Evolutionary conservation across 371 early-diverging fungal genomes (phyloP), one percentile per base, ranked within the genome.

Genomic region (Mortierella sp.): DNA sequence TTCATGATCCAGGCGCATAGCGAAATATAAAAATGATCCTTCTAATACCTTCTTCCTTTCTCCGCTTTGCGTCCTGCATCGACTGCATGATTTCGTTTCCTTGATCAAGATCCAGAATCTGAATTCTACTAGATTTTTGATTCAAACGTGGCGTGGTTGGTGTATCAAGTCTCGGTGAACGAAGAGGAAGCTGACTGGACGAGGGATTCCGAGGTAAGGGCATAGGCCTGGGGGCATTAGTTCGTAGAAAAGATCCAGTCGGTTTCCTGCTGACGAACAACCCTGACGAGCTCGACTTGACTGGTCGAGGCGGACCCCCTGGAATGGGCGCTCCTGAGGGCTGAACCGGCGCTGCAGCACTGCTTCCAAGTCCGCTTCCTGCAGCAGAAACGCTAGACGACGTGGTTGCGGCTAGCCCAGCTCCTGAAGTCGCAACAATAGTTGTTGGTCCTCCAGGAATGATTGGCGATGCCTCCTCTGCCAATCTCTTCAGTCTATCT

Each of bases 31-130:
- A 48, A 48, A 26, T 5, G 48, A 2, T 53, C 14, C 26, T 31
- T 28, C 6, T 32, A 11, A 37, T 62, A 73, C 75, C 75, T 63
- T 73, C 63, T 28, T 73, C 75, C 24, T 50, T 48, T n/a, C 64
- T 43, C 41, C 43, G 53, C 34, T 67, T 73, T 4, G 57, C 68
- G n/a, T 67, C 75, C 12, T 73, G 67, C 75, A 73, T 73, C 2
- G 54, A 53, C 34, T 73, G 75, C 64, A 73, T 73, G 51, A 73
- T 73, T 47, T 73, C 75, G n/a, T 51, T 73, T 54, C 75, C 75
- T 51, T 73, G 68, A 15, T 73, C 63, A 41, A 73, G 62, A 41
- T 73, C 75, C 53, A 73, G 47, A 43, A 73, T 73, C 43, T 73
- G 75, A 64, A 73, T 73, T 14, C 75, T 62, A 28, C 55, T 54